Conservation (phyloP, 1,284 basidiomycete species). For the Naganishia sp. region DNA sequence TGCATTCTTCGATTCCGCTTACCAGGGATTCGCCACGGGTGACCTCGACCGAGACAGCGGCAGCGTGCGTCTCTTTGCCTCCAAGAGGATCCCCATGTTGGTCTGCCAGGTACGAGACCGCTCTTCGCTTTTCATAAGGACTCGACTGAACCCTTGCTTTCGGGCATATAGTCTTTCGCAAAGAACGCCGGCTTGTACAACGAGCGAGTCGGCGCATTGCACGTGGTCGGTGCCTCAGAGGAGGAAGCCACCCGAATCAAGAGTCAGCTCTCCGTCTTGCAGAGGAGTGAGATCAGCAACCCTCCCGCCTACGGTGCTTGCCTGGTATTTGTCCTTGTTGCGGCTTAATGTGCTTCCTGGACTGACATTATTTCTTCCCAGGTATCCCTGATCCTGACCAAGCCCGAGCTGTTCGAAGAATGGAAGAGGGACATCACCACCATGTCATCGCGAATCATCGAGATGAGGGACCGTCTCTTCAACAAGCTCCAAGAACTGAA, state of each 20-base stretch:
- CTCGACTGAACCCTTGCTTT: neutral
- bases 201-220: slow-evolving; percentile 82
- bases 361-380: neutral
- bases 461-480: slow-evolving; percentile 86
- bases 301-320: slow-evolving; percentile 87
- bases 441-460: slow-evolving; percentile 96
- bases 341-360: slow-evolving; percentile 68
- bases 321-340: slow-evolving; percentile 73
- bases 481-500: slow-evolving; percentile 74
- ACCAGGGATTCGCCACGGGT: slow-evolving; percentile 63
- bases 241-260: slow-evolving; percentile 71
- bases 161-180: slow-evolving; percentile 61
- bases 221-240: slow-evolving; percentile 65
- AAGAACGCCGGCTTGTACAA: slow-evolving; percentile 96
- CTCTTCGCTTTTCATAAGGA: too few relatives aligned
- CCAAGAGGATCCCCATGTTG: slow-evolving; percentile 71
- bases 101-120: slow-evolving; percentile 71
- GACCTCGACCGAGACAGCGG: slow-evolving; percentile 57
- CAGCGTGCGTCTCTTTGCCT: slow-evolving; percentile 64
- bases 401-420: slow-evolving; percentile 73
- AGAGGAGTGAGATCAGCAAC: slow-evolving; percentile 90
- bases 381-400: slow-evolving; percentile 57
- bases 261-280: slow-evolving; percentile 76
- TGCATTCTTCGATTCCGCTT: slow-evolving; percentile 93
- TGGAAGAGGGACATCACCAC: slow-evolving; percentile 85